Conservation (phyloP, 495 filamentous ascomycete species). For the Aspergillus mulundensis region DNA sequence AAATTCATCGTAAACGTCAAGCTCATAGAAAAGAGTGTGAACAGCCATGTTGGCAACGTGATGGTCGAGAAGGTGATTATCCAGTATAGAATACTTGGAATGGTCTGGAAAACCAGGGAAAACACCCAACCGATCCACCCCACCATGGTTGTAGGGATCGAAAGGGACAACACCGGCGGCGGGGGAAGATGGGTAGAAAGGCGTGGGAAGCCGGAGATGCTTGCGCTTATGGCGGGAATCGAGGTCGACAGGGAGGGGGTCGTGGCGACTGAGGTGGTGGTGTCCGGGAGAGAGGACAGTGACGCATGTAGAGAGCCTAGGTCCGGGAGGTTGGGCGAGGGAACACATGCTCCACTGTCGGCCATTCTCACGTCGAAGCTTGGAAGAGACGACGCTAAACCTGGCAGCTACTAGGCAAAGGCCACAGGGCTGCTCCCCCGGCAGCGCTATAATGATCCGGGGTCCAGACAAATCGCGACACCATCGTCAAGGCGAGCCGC, state of each 20-base stretch:
- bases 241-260: slow-evolving; percentile 16
- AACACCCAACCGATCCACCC: slow-evolving; percentile 44
- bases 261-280: slow-evolving; percentile 8
- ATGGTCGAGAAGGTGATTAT: slow-evolving; percentile 81
- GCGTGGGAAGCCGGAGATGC: slow-evolving; percentile 19
- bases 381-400: slow-evolving; percentile 11
- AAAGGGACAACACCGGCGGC: slow-evolving; percentile 25
- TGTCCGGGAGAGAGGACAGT: not conserved
- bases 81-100: slow-evolving; percentile 79
- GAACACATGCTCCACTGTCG: slow-evolving; percentile 13
- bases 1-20: slow-evolving; percentile 97
- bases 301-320: slow-evolving; percentile 12
- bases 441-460: not conserved
- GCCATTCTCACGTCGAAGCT: slow-evolving; percentile 17
- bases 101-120: slow-evolving; percentile 39
- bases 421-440: slow-evolving; percentile 2
- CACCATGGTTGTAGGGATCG: slow-evolving; percentile 40
- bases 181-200: slow-evolving; percentile 25
- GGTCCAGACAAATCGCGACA: slow-evolving; percentile 2
- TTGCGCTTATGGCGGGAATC: slow-evolving; percentile 21
- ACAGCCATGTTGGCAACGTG: slow-evolving; percentile 83
- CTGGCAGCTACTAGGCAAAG: not conserved
- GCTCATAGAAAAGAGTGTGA: slow-evolving; percentile 91
- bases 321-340: slow-evolving; percentile 8
- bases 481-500: slow-evolving; percentile 8